Base-by-base conservation (phyloP, 345 rosid species). In the Cardamine resedifolia region DNA sequence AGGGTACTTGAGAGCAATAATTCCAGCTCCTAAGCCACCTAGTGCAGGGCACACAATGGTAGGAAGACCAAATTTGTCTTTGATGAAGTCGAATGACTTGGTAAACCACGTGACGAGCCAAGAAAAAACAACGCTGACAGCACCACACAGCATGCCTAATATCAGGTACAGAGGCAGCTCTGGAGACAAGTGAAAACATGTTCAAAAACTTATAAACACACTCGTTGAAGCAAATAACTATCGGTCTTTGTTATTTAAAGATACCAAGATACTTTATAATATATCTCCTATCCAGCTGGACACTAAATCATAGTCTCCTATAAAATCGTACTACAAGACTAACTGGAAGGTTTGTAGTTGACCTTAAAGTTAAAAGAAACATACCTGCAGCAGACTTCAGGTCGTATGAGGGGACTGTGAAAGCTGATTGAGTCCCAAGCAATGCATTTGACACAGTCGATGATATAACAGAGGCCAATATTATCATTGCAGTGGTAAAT, bases 381-480 rank as follows among this genome's bases (percentile, higher is more conserved):
- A 67, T 77, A 91, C 97, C 99, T 47, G 99, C 97, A 81, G 97
- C 99, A 27, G 97, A 95, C 83, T 95, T 95, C 79, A 95, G 78
- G 79, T 95, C 99, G 71, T 95, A 95, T 6, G 88, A 62, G 7
- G 99, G 96, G 81, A 95, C 96, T 0, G 96, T 91, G 72, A 95
- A 95, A 76, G 96, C 89, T 61, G 97, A 88, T 74, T 95, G 85
- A 26, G 96, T 86, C 74, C 96, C 96, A 63, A 95, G 89, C 48
- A 90, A 78, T 10, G 86, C 96, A 83, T 88, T 95, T 58, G 97
- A 95, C 48, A 90, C 96, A 45, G 99, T 95, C 64, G 99, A 89
- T 70, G 99, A 95, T 80, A 95, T 82, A 48, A 95, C 94, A 44
- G 97, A 95, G 47, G 97, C 99, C 80, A 90, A 83, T 58, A 95